Percentiles rank a stretch among this genome's conserved stretches.
Evolutionary conservation across 148 eudicot species (phyloP).

Genomic region (Talinum fruticosum): DNA sequence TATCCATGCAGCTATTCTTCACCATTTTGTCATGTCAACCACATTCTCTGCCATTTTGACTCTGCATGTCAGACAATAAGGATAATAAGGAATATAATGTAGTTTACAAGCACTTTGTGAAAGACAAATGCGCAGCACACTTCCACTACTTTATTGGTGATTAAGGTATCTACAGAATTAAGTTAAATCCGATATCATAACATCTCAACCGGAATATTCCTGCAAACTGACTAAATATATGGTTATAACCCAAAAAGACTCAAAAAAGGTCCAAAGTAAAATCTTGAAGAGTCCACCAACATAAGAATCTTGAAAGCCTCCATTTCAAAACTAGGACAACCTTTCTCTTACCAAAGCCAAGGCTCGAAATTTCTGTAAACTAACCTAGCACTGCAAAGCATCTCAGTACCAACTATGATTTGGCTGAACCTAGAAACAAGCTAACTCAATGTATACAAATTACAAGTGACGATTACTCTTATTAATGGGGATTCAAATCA

Average conservation of each 20-base stretch:
- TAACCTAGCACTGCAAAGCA: not conserved
- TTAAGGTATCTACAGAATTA: constrained; percentile 12
- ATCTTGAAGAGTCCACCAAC: not conserved
- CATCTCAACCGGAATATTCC: constrained; percentile 12
- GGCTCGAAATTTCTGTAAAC: not conserved
- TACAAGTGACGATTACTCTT: not conserved
- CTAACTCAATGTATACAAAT: not conserved
- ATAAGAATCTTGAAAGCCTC: too few species aligned
- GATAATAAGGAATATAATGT: constrained; percentile 22
- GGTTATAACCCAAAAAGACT: not conserved
- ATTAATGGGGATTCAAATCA: not conserved
- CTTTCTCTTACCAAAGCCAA: not conserved
- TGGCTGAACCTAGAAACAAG: not conserved
- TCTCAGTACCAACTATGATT: not conserved
- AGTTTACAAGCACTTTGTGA: not conserved
- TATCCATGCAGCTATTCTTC: constrained; percentile 12
- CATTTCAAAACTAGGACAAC: not conserved
- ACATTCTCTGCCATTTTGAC: constrained; percentile 3
- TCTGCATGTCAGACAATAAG: constrained; percentile 7
- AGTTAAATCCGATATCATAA: constrained; percentile 12
- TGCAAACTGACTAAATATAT: not conserved
- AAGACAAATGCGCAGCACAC: not conserved
- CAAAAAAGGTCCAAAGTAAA: not conserved
- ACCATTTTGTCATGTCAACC: constrained; percentile 17
- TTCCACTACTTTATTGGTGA: constrained; percentile 12